Evolutionary conservation across 176 grass and related monocot genomes (phyloP).

Genomic region (Stipa capillata): DNA sequence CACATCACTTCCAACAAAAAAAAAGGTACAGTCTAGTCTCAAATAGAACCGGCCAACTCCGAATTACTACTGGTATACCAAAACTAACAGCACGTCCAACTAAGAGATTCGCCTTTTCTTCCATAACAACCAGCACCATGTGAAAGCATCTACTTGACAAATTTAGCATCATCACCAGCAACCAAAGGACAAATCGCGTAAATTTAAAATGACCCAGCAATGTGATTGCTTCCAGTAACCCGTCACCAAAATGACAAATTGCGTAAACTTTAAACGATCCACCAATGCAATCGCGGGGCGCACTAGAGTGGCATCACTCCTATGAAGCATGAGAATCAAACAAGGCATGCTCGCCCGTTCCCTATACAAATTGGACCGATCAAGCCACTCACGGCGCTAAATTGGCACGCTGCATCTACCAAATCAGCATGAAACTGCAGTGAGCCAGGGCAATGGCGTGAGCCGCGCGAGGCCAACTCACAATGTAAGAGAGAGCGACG

Average conservation of each 20-base stretch:
- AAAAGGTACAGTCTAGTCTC: neutral
- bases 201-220: neutral
- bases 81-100: neutral
- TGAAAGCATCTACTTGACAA: neutral
- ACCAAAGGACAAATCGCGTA: neutral
- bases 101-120: neutral
- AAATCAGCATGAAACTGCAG: neutral
- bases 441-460: neutral
- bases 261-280: neutral
- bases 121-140: neutral
- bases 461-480: conserved; percentile 28
- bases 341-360: neutral
- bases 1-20: neutral
- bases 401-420: neutral
- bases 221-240: neutral
- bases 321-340: neutral
- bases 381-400: neutral
- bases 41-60: neutral
- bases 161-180: neutral
- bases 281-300: neutral
- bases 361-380: neutral
- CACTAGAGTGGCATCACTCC: neutral
- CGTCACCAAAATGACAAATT: neutral
- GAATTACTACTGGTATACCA: conserved; percentile 3
- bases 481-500: conserved; percentile 84